Conservation (phyloP, 2,329 filamentous ascomycete species). For the Pseudogymnoascus verrucosus region DNA sequence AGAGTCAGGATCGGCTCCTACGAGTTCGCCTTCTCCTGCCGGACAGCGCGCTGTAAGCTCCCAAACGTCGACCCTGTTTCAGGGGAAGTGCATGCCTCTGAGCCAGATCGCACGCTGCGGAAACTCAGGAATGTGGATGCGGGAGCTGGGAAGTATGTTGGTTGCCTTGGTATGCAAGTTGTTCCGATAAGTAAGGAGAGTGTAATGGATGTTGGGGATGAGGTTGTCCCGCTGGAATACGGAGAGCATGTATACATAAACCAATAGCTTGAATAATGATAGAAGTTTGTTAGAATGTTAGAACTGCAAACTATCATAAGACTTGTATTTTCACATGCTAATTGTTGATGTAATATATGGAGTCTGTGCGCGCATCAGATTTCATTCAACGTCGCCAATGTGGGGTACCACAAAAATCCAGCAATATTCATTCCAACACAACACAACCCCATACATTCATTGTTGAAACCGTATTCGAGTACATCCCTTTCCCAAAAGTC, state of each 20-base stretch:
- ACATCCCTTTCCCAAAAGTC: not conserved
- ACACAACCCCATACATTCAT: not conserved
- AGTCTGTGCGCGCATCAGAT: not conserved
- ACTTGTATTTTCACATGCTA: not conserved
- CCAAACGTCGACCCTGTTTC: conserved; percentile 58
- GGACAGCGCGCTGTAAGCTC: conserved; percentile 62
- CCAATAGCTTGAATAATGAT: conserved; percentile 11
- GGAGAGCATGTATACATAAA: conserved; percentile 21
- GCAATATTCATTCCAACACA: not conserved
- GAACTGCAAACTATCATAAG: not conserved
- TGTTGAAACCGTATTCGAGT: not conserved
- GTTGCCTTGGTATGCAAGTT: conserved; percentile 60
- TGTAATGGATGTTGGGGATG: conserved; percentile 49
- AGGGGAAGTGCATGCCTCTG: conserved; percentile 29
- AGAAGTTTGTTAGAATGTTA: not conserved
- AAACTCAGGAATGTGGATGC: conserved; percentile 52
- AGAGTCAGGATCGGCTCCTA: conserved; percentile 44
- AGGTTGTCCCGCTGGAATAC: conserved; percentile 39
- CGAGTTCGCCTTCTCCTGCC: conserved; percentile 53
- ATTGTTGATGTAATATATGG: not conserved
- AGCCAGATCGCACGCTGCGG: conserved; percentile 53
- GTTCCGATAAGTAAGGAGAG: conserved; percentile 43
- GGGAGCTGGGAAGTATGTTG: conserved; percentile 43
- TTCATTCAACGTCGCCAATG: not conserved
- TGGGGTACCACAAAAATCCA: not conserved